These are phyloP conservation scores for Prunus armeniaca DNA, from an alignment of 306 rosid genomes.

Conservation along the genomic window DNA sequence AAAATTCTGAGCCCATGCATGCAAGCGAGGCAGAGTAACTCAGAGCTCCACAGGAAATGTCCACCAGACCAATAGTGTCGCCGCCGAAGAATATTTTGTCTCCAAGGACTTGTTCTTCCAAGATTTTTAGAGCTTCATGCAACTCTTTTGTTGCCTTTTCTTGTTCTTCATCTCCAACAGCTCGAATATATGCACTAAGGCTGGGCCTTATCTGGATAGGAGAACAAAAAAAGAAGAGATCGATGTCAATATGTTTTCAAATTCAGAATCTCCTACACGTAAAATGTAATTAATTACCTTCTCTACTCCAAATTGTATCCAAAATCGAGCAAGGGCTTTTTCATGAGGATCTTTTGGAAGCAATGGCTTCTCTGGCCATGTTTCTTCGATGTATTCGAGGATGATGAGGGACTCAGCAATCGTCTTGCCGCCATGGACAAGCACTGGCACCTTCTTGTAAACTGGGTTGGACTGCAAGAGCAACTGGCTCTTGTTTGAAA, in stretches of 20 bases:
- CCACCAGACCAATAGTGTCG: conserved; percentile 22
- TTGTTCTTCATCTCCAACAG: not conserved
- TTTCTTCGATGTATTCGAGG: conserved; percentile 47
- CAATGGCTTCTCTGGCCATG: conserved; percentile 29
- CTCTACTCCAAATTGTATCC: conserved; percentile 9
- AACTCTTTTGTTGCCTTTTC: conserved; percentile 18
- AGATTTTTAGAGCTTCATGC: conserved; percentile 15
- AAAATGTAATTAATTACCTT: too few species aligned
- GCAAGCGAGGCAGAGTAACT: conserved; percentile 14
- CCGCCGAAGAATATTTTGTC: conserved; percentile 33
- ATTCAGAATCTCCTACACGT: too few species aligned
- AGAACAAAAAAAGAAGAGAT: not conserved
- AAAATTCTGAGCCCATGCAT: not conserved
- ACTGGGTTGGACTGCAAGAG: conserved; percentile 45
- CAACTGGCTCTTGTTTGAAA: conserved; percentile 34
- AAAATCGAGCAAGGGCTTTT: conserved; percentile 36
- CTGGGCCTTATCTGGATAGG: not conserved
- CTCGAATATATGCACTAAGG: not conserved
- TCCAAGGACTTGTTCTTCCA: conserved; percentile 30
- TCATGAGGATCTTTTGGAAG: conserved; percentile 25
- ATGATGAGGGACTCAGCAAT: conserved; percentile 44
- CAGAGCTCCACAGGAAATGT: conserved; percentile 23
- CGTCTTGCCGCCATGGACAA: conserved; percentile 47
- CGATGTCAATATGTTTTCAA: too few species aligned
- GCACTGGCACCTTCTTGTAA: conserved; percentile 45